Evolutionary conservation across 805 yeast species (phyloP), one percentile per base, ranked within the genome.

Genomic region (Yarrowia bubula): DNA sequence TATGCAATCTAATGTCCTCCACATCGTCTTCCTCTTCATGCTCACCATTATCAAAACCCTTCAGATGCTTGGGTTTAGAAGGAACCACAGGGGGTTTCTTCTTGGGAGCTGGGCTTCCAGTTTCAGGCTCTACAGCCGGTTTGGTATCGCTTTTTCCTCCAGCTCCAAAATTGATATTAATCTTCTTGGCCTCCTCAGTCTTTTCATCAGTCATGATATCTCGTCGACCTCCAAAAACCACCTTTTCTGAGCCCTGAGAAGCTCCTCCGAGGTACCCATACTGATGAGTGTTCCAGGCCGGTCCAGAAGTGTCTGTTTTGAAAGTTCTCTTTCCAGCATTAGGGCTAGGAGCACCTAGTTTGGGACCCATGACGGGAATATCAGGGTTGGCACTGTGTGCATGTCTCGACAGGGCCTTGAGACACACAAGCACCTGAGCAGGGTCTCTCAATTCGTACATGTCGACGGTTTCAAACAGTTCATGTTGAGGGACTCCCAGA

Each of bases 391-490:
- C 76, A 65, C 78, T 79, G 71, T 88, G 81, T 1, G 90, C 88
- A 65, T 84, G 79, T 66, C 96, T 78, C 0, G 95, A 88, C 48
- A 90, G 78, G 1, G 96, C 84, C 70, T 88, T 86, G 46, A 90
- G 77, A 0, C 92, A 83, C 70, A 88, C 85, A n/a, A 87, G 75
- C 1, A 90, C 90, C 69, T 88, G 92, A 57, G 90, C 88, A 0
- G 93, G 91, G 72, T 90, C 96, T 69, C 84, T 81, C 33, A 77
- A 75, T 72, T 90, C 96, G 69, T 78, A 90, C 66, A 90, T 78
- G 73, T 90, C 96, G 7, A 81, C 77, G 0, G 96, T 90, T 69
- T 88, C 92, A 73, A 90, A 90, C 57, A 88, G 75, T 73, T 90
- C 96, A 72, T 89, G 92, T 69, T 88, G 88, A 6, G 92, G 90